These are phyloP conservation scores for Ophiocordyceps unilateralis DNA, from an alignment of 2,329 filamentous ascomycete genomes.

Conservation along the genomic window DNA sequence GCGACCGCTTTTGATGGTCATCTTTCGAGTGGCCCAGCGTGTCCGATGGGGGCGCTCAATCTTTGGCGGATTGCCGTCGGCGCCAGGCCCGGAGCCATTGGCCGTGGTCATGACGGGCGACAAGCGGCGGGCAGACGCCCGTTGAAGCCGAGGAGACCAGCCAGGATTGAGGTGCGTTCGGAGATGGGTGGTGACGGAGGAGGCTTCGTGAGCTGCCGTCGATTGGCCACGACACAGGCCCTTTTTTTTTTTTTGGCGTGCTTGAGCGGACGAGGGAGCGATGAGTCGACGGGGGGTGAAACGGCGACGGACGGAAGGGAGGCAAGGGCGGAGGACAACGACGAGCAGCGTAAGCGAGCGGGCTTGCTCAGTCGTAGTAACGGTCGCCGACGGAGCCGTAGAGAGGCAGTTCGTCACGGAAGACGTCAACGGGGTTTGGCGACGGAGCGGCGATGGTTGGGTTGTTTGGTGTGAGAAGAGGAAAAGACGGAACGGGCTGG, in stretches of 20 bases:
- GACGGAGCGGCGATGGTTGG: background rate
- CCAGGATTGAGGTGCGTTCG: background rate
- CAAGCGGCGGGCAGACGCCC: background rate
- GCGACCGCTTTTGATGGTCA: conserved; percentile 55
- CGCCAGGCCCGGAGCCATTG: conserved; percentile 7
- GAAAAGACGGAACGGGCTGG: background rate
- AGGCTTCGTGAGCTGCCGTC: background rate
- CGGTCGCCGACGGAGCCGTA: background rate
- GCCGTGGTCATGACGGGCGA: background rate
- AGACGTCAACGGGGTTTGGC: background rate
- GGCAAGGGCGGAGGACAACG: background rate
- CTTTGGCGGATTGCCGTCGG: conserved; percentile 7
- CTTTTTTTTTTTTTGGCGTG: background rate
- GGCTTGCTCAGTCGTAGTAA: background rate
- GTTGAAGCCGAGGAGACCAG: background rate
- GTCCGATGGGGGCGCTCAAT: conserved; percentile 47
- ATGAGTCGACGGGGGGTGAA: background rate
- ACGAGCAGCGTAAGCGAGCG: background rate
- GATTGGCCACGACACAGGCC: background rate
- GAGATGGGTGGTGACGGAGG: background rate
- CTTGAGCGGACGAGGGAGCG: background rate
- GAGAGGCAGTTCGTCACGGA: background rate
- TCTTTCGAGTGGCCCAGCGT: conserved; percentile 91
- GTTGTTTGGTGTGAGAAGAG: background rate
- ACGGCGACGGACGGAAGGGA: background rate